Evolutionary conservation across 768 basidiomycete genomes (phyloP), one percentile per base, ranked within the genome.

Genomic region (Arthromyces matolae): DNA sequence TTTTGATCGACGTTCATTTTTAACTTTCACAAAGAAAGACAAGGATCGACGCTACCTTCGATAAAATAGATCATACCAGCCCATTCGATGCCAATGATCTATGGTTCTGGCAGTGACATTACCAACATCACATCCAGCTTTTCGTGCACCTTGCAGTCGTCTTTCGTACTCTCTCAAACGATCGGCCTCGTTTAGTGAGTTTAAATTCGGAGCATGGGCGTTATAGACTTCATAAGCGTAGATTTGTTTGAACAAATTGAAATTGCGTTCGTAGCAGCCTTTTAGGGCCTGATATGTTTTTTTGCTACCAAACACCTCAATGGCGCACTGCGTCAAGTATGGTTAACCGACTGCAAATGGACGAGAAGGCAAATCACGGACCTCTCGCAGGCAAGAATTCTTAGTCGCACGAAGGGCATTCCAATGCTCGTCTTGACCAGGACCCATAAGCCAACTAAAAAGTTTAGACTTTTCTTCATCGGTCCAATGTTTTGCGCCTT

Each of bases 271-370:
- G 53, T 87, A 90, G 58, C 87, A 89, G 18, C 87, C 86, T 67
- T 90, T 90, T 46, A 90, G 74, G 1, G 87, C 87, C 59, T 89
- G 86, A 52, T 88, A 89, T 12, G 86, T 86, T 64, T 90, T 90
- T 65, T 86, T 85, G 42, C 78, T 76, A 3, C 75, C 80, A 54
- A 88, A 90, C 6, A 89, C 80, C 47, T 86, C 79, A 20, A 66
- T 51, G 0, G 87, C 82, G 57, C 86, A 89, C 87, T 90, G 56
- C 14, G 54, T 13, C 27, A 49, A 42, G 19, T 32, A 43, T 37
- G 43, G 37, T 13, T 38, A 23, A 20, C 31, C 8, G 2, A 14
- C 20, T n/a, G 23, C 8, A 19, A 8, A 33, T 18, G 24, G 20
- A 28, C 44, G 35, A 18, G 18, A 20, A 25, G 51, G 53, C 42